Evolutionary conservation across 2,329 filamentous ascomycete species (phyloP).

Genomic region (Fusarium albosuccineum): DNA sequence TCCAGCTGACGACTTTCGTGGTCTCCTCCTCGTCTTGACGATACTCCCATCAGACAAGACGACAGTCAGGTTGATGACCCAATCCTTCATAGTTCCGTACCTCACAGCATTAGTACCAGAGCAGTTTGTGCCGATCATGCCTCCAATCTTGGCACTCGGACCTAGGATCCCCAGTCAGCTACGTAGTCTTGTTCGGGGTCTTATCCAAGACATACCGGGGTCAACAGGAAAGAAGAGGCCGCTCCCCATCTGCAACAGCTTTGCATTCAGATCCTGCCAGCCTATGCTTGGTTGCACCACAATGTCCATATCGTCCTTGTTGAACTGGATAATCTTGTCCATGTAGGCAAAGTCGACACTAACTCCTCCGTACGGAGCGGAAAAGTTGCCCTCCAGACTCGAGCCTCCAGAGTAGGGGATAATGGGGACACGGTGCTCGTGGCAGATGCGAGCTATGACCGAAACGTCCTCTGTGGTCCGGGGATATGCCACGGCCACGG

Average conservation of each 20-base stretch:
- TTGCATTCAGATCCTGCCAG: conserved; percentile 91
- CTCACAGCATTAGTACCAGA: conserved; percentile 84
- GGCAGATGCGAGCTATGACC: conserved; percentile 75
- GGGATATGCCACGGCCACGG: conserved; percentile 75
- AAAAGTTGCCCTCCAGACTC: conserved; percentile 91
- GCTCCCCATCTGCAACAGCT: conserved; percentile 74
- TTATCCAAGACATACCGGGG: conserved; percentile 67
- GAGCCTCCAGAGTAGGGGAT: conserved; percentile 89
- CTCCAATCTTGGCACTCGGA: conserved; percentile 80
- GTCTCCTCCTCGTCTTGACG: conserved; percentile 83
- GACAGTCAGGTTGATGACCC: conserved; percentile 86
- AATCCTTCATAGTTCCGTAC: conserved; percentile 90
- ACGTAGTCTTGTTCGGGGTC: neutral
- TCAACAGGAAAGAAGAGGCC: conserved; percentile 94
- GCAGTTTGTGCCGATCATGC: conserved; percentile 85
- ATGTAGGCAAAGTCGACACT: conserved; percentile 92
- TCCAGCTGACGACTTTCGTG: conserved; percentile 83
- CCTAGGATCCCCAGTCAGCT: conserved; percentile 49
- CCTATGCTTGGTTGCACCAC: conserved; percentile 91
- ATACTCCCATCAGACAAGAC: conserved; percentile 83
- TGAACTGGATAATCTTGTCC: conserved; percentile 83
- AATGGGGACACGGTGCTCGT: conserved; percentile 84
- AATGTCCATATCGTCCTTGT: conserved; percentile 91
- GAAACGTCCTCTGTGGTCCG: conserved; percentile 72
- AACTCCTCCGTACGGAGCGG: conserved; percentile 86